Evolutionary conservation across 1,139 yeast species (phyloP), one percentile per base, ranked within the genome.

Genomic region (Protomyces pachydermus): DNA sequence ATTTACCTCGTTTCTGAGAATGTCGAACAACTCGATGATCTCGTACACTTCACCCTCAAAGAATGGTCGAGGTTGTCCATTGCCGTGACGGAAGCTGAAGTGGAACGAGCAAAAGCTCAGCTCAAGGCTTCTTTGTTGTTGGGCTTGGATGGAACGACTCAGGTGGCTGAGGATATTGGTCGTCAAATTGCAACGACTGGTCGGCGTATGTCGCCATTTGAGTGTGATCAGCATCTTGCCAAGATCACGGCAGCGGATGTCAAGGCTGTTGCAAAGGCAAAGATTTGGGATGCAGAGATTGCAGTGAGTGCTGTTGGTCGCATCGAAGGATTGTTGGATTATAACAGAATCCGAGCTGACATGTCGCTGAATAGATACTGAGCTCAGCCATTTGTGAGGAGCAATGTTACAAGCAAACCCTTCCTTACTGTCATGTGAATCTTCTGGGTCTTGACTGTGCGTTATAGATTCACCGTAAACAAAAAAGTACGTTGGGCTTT

Each of bases 171-270:
- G 76, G 98, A 93, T 76, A 90, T 95, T 71, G 98, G 98, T 48
- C 86, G 98, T 75, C 98, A 95, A 76, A 81, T 93, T 68, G 96
- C 93, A 58, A 91, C 97, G 65, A 91, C 98, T 2, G 98, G 98
- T 48, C 85, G 82, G 72, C 84, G 97, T 73, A 81, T 90, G 71
- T 82, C 95, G 16, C 97, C 98, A 2, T 96, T 89, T 74, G 96
- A 91, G 71, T 95, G 91, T 12, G 93, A 91, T 74, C 84, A 85
- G 69, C 82, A 88, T 68, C 95, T 93, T 25, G 91, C 91, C 71
- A 78, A 82, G 57, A 88, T 93, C 65, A 82, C 91, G 8, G 87
- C 83, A 71, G 81, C 84, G 56, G 98, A 91, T 74, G 89, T 93
- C 56, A 82, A 87, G 52, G 80, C 82, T 69, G 95, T 98, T 96